phyloP scores from a whole-genome alignment of 1,284 basidiomycete genomes.

The Cryptococcus maquisensis region DNA sequence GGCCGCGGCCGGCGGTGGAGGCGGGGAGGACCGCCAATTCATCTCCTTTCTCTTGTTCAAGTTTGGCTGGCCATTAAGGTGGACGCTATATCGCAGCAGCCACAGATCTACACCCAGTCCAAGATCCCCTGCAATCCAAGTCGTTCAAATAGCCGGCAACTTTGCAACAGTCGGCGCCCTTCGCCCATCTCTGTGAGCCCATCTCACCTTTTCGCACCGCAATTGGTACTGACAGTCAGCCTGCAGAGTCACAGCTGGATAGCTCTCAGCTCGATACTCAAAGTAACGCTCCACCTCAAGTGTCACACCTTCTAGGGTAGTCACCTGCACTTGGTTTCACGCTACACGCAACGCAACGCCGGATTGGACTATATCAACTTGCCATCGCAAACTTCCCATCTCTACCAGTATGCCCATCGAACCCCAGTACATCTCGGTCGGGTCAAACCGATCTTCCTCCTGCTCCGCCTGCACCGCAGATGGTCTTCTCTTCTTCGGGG shows the following conservation, averaged over 20 bases:
- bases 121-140: neutral
- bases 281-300: too few relatives aligned
- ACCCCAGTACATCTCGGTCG: conserved; percentile 67
- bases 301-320: too few relatives aligned
- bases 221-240: neutral
- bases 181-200: too few relatives aligned
- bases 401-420: conserved; percentile 18
- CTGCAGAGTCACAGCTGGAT: neutral
- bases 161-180: too few relatives aligned
- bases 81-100: neutral
- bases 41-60: too few relatives aligned
- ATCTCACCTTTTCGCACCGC: too few relatives aligned
- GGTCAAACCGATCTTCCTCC: conserved; percentile 69
- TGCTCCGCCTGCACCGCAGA: conserved; percentile 56
- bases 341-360: too few relatives aligned
- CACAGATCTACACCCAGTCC: neutral
- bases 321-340: too few relatives aligned
- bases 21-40: neutral
- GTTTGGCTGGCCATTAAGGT: too few relatives aligned
- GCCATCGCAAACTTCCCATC: neutral
- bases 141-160: neutral
- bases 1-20: neutral
- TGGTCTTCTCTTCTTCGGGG: conserved; percentile 70
- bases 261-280: too few relatives aligned
- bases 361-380: neutral